Base-by-base conservation (phyloP, 306 rosid genomes). In the Lathyrus tuberosus region DNA sequence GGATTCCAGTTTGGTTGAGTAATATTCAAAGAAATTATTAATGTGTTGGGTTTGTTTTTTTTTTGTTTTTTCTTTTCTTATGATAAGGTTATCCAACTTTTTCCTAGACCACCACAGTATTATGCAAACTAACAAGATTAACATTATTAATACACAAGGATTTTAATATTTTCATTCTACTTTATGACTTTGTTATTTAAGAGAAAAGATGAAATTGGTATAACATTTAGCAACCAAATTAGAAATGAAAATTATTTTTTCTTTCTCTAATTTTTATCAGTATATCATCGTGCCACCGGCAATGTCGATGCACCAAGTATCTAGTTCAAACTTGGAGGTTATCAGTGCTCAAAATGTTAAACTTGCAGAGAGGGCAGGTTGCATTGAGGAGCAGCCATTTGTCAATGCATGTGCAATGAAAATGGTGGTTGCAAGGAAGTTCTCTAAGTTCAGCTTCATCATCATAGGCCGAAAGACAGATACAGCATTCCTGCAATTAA, bases 331-430 rank as follows among this genome's bases (percentile, higher is more conserved):
- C 96, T 54, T 74, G 81, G 71, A 51, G 73, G 44, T 76, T 65
- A 17, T 49, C 68, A 8, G 65, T 71, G 81, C 77, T 83, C 83
- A 84, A 79, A 65, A 91, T 79, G 82, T 94, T 81, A 44, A 79
- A 91, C 76, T 94, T 94, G 95, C 99, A 94, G 51, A 94, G 91
- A 24, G 97, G 99, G 79, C 97, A 94, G 61, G 78, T 87, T 0
- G 96, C 86, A 73, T 86, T 91, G 57, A 87, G 82, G 78, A 72
- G 84, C 67, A 94, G 69, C 97, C 99, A 91, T 84, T 84, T 91
- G 83, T 94, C 95, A 22, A 94, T 90, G 89, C 99, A 94, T 9
- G 76, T 54, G 72, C 92, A 63, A 71, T 94, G 97, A 69, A 91
- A 94, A 76, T 87, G 91, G 80, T 94, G 99, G 65, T 75, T 72